Evolutionary conservation across 176 grass and related monocot species (phyloP).

Genomic region (Ensete glaucum): DNA sequence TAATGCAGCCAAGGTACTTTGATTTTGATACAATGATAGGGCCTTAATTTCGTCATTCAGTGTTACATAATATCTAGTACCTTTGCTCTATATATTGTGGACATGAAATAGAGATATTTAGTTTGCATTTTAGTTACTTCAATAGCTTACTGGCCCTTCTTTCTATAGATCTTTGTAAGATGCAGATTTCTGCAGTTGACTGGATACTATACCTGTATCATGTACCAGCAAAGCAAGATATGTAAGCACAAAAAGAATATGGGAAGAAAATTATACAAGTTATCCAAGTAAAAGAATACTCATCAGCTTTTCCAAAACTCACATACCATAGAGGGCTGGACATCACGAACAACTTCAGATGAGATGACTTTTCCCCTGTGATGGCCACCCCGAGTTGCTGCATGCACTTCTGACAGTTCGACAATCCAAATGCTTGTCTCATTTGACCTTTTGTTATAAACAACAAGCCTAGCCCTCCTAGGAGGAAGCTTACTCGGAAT

Average conservation of each 20-base stretch:
- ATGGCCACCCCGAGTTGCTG: constrained; percentile 92
- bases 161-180: too few relatives aligned
- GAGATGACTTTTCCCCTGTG: constrained; percentile 90
- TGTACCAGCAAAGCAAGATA: not conserved
- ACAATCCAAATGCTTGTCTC: constrained; percentile 95
- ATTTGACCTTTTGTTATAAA: constrained; percentile 94
- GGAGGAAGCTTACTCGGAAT: constrained; percentile 86
- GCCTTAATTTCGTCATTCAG: too few relatives aligned
- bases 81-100: too few relatives aligned
- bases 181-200: too few relatives aligned
- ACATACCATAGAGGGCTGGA: constrained; percentile 95
- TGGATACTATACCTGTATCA: too few relatives aligned
- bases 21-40: too few relatives aligned
- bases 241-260: not conserved
- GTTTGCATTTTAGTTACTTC: too few relatives aligned
- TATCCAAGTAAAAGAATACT: not conserved
- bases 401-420: constrained; percentile 93
- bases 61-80: too few relatives aligned
- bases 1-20: too few relatives aligned
- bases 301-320: constrained; percentile 2
- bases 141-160: too few relatives aligned
- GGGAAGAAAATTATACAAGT: not conserved
- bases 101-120: too few relatives aligned
- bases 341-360: constrained; percentile 75
- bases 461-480: constrained; percentile 77